Base-by-base conservation (phyloP, 169 alveolate species). In the Babesia ovata region DNA sequence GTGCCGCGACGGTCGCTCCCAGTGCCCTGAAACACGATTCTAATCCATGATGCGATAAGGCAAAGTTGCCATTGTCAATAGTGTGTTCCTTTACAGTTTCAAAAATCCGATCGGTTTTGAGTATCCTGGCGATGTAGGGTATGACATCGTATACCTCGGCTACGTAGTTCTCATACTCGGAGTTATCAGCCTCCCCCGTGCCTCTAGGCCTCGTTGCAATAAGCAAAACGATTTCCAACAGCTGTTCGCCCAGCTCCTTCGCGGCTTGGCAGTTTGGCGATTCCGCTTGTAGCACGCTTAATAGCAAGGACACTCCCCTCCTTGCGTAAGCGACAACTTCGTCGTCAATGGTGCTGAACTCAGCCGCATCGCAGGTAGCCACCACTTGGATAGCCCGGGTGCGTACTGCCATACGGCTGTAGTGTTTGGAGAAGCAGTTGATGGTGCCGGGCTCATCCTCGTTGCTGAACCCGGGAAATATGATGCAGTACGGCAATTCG, bases 401-500 rank as follows among this genome's bases (percentile, higher is more conserved):
- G 17, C 87, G 50, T 21, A 62, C 49, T 24, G 29, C 50, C 67
- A 61, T 50, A 26, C 82, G 72, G 53, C 58, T 70, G 83, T 79
- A 79, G 33, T 69, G 28, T 58, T 22, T 56, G 16, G 76, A 67
- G 53, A 67, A 67, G 50, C 77, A 36, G 63, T 57, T 70, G 49
- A 79, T 28, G 12, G 87, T 74, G 52, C 44, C 60, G 24, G 70
- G 60, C 2, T 52, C 66, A 21, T 67, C 63, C 8, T 28, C 69
- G 3, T 44, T 44, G n/a, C 24, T 58, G 36, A 50, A 29, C 28
- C 70, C 70, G 29, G 24, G 45, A 39, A 63, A 79, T 28, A 79
- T 54, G 60, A 79, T 26, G 71, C 70, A 58, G 75, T 79, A 79
- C n/a, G 87, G 87, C 39, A 70, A 17, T 39, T 65, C 87, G 24